Percentiles rank a stretch among this genome's conserved stretches.
Evolutionary conservation across 805 yeast genomes (phyloP).

Genomic region (Lachancea thermotolerans): DNA sequence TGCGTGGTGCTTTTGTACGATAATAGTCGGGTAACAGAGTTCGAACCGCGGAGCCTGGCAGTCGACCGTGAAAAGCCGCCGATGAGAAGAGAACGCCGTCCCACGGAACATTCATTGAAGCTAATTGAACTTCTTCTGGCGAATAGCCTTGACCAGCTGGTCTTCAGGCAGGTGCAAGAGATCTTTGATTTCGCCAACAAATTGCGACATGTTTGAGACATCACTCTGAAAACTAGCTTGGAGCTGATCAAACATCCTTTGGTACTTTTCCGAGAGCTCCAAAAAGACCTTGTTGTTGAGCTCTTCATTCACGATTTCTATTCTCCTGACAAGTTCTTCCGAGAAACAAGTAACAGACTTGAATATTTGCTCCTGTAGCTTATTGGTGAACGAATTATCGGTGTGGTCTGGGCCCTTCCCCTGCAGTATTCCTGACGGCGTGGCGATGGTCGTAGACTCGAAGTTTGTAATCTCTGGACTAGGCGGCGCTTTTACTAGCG

Average conservation of each 20-base stretch:
- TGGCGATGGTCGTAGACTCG: constrained; percentile 12
- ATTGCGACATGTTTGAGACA: constrained; percentile 33
- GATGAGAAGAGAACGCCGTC: neutral
- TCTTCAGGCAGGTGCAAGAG: constrained; percentile 33
- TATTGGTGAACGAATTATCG: constrained; percentile 30
- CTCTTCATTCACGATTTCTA: constrained; percentile 33
- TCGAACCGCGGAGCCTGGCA: neutral
- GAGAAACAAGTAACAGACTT: constrained; percentile 32
- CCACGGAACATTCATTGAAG: neutral
- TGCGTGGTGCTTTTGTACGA: constrained; percentile 6
- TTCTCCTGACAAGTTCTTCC: constrained; percentile 30
- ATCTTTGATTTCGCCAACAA: constrained; percentile 32
- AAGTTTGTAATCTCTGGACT: constrained; percentile 4
- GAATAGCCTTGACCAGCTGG: constrained; percentile 27
- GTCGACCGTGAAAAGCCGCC: neutral
- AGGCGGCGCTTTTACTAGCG: neutral
- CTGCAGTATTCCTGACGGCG: neutral
- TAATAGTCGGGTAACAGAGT: constrained; percentile 1
- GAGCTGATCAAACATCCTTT: constrained; percentile 27
- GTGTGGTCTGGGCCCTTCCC: neutral
- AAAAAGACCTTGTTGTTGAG: constrained; percentile 31
- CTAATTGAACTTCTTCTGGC: constrained; percentile 15
- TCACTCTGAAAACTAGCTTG: constrained; percentile 32
- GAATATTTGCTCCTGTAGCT: constrained; percentile 33
- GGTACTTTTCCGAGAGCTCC: constrained; percentile 33